Conservation (phyloP, 345 rosid species). For the Heritiera fomes region DNA sequence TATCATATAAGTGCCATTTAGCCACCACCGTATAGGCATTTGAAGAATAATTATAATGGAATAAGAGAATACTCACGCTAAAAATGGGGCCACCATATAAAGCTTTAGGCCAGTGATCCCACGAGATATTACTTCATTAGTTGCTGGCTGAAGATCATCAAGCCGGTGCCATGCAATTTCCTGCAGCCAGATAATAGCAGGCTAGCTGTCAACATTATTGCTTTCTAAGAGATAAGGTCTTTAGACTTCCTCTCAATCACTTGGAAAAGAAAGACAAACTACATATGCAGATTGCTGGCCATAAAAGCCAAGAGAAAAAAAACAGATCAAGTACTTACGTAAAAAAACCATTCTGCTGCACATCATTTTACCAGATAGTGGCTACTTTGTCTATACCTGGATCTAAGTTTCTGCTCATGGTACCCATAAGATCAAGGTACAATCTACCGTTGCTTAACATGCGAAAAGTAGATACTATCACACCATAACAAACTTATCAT, state of each 20-base stretch:
- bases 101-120: constrained; percentile 84
- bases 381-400: neutral
- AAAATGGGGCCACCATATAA: constrained; percentile 96
- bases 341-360: neutral
- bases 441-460: neutral
- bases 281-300: neutral
- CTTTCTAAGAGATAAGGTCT: neutral
- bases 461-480: neutral
- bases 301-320: neutral
- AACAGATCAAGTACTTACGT: neutral
- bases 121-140: constrained; percentile 78
- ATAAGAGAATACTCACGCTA: constrained; percentile 54
- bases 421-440: neutral
- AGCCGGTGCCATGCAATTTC: constrained; percentile 95
- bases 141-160: constrained; percentile 84
- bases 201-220: neutral
- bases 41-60: neutral
- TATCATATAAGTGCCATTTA: constrained; percentile 12
- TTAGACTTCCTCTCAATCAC: neutral
- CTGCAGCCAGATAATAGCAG: constrained; percentile 42
- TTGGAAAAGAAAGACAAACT: neutral
- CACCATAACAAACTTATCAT: neutral
- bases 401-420: neutral
- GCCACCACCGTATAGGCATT: neutral
- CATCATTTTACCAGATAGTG: neutral